Conservation (phyloP, 2,329 filamentous ascomycete genomes). For the Trichophyton mentagrophytes region DNA sequence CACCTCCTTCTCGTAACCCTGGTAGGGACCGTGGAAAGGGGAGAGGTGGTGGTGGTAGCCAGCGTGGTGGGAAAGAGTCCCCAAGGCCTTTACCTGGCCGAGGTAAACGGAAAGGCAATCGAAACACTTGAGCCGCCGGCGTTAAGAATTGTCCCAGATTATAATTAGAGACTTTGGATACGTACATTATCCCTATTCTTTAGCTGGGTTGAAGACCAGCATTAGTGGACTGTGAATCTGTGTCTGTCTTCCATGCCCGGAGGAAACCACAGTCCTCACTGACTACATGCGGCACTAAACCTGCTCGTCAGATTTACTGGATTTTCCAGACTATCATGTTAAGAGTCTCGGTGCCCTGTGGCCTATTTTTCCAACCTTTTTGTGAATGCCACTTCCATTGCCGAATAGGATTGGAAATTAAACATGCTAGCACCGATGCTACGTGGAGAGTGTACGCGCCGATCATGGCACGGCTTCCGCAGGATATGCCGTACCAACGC, state of each 20-base stretch:
- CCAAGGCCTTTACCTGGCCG: neutral
- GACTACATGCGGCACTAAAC: neutral
- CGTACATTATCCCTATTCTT: neutral
- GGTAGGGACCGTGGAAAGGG: constrained; percentile 14
- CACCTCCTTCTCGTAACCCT: constrained; percentile 8
- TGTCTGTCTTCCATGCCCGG: neutral
- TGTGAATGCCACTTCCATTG: neutral
- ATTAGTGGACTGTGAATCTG: neutral
- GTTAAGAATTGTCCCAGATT: neutral
- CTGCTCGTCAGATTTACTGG: neutral
- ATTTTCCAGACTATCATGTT: neutral
- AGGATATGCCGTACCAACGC: neutral
- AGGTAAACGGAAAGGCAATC: neutral
- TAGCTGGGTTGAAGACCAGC: neutral
- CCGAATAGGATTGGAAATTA: neutral
- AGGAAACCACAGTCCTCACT: neutral
- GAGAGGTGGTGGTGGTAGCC: constrained; percentile 16
- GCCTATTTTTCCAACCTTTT: neutral
- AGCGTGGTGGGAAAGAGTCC: neutral
- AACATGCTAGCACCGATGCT: neutral
- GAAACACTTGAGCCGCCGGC: neutral
- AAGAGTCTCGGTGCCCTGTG: neutral
- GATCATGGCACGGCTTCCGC: too few species aligned
- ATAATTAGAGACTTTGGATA: neutral
- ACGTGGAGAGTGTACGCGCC: too few species aligned